Percentiles rank a stretch among this genome's conserved stretches.
phyloP scores from a whole-genome alignment of 257 asterid genomes.

The Pogostemon cablin region DNA sequence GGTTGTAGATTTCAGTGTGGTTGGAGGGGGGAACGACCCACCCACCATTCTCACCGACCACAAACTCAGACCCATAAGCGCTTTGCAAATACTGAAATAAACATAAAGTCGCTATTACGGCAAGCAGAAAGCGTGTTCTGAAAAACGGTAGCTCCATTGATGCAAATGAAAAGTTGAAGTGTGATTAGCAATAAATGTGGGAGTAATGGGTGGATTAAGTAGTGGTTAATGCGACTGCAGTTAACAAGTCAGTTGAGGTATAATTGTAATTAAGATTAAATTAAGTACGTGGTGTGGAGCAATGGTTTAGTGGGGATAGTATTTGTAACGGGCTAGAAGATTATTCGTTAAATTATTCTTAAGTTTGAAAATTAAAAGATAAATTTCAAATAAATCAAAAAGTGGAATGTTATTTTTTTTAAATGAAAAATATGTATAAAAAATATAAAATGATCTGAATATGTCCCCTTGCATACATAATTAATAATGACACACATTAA shows the following conservation, averaged over 20 bases:
- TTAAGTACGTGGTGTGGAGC: slow-evolving; percentile 34
- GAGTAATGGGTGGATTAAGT: not conserved
- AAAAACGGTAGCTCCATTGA: slow-evolving; percentile 30
- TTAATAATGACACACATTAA: no score
- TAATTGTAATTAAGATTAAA: slow-evolving; percentile 4
- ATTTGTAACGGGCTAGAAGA: not conserved
- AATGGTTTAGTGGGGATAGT: slow-evolving; percentile 40
- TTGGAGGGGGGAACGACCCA: slow-evolving; percentile 62
- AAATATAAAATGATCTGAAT: no score
- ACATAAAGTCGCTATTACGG: slow-evolving; percentile 8
- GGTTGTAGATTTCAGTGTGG: slow-evolving; percentile 45
- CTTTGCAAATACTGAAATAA: not conserved
- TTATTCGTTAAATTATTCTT: no score
- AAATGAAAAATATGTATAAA: no score
- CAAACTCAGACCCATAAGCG: slow-evolving; percentile 48
- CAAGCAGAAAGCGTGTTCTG: slow-evolving; percentile 27
- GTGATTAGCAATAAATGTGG: not conserved
- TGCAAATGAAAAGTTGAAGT: not conserved
- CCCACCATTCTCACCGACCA: slow-evolving; percentile 58
- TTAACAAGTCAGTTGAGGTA: slow-evolving; percentile 4
- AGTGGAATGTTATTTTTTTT: no score
- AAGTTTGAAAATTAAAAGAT: no score
- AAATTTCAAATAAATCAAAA: no score
- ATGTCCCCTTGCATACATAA: no score
- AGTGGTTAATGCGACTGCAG: slow-evolving; percentile 18